Evolutionary conservation across 2,329 filamentous ascomycete species (phyloP), one percentile per base, ranked within the genome.

Genomic region (Colletotrichum sublineola): DNA sequence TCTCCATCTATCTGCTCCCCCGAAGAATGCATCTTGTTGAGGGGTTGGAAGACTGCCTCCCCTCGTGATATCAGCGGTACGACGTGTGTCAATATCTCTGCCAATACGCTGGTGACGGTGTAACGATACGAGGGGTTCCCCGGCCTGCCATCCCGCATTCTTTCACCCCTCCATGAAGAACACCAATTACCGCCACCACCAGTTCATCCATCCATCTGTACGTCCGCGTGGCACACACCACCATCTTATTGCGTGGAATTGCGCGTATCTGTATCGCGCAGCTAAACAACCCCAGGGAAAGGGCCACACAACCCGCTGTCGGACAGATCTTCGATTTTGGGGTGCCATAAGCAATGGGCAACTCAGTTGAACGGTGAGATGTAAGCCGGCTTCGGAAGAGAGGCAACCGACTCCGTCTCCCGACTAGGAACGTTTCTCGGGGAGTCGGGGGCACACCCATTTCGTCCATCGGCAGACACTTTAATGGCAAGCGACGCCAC

Each of bases 71-170:
- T 73, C 67, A 66, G 67, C 48, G 50, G 67, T 50, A 18, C 55
- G 20, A 50, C 38, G n/a, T 24, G 29, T 6, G 1, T 15, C 31
- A 53, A 56, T 20, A 44, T 46, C 53, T 55, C 46, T 70, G 48
- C 44, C 8, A 24, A 40, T 55, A 53, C 4, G 11, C 40, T 33
- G 53, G 29, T 40, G 38, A 60, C 7, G 24, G 36, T 38, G 58
- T 40, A 48, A 64, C 52, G 29, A 40, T 40, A 42, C 18, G 53
- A 55, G 36, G 14, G 33, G 36, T 38, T 46, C 29, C 65, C 53
- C 56, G 46, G 66, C 69, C 58, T 69, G 52, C 58, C 69, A 60
- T n/a, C 46, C 68, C 53, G 15, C 36, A 72, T 72, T 72, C 69
- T 38, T 29, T n/a, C 20, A n/a, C 29, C 69, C 58, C 31, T 53